These are phyloP conservation scores for Chaetomiaceae sp. DNA, from an alignment of 2,329 filamentous ascomycete species.

Conservation along the genomic window DNA sequence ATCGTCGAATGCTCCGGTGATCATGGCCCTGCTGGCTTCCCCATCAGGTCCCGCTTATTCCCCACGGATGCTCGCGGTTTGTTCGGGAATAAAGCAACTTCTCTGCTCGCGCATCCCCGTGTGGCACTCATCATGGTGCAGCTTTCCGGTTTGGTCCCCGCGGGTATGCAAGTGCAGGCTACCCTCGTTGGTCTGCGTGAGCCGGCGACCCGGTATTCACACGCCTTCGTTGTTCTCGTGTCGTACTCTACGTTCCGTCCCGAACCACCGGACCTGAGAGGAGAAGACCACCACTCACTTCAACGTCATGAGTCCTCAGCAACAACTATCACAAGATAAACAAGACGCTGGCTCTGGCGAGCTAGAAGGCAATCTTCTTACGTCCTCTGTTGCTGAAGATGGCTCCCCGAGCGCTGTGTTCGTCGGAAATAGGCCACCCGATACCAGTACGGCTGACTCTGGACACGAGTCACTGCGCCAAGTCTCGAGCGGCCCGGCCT, in stretches of 20 bases:
- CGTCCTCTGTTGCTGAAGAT: not conserved
- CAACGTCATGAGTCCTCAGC: not conserved
- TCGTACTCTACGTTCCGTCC: not conserved
- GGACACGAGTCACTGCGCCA: slow-evolving; percentile 35
- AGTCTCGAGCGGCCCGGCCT: slow-evolving; percentile 38
- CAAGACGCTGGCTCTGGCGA: not conserved
- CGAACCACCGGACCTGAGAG: not conserved
- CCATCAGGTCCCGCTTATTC: slow-evolving; percentile 15
- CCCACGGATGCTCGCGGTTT: slow-evolving; percentile 11
- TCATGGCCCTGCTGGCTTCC: not conserved
- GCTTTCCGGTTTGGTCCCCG: not conserved
- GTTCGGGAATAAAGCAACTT: slow-evolving; percentile 13
- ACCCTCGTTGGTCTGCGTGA: not conserved
- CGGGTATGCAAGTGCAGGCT: not conserved
- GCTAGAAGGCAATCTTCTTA: not conserved
- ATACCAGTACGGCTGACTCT: slow-evolving; percentile 23
- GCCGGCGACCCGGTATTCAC: not conserved
- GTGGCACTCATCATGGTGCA: not conserved
- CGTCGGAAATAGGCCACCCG: not conserved
- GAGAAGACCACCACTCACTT: not conserved
- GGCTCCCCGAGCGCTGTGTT: not conserved
- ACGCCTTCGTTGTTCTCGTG: not conserved
- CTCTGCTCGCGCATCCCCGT: not conserved
- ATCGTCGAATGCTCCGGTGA: not conserved
- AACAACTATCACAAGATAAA: not conserved